Conservation (phyloP, 805 yeast genomes). For the Metschnikowia sp. region DNA sequence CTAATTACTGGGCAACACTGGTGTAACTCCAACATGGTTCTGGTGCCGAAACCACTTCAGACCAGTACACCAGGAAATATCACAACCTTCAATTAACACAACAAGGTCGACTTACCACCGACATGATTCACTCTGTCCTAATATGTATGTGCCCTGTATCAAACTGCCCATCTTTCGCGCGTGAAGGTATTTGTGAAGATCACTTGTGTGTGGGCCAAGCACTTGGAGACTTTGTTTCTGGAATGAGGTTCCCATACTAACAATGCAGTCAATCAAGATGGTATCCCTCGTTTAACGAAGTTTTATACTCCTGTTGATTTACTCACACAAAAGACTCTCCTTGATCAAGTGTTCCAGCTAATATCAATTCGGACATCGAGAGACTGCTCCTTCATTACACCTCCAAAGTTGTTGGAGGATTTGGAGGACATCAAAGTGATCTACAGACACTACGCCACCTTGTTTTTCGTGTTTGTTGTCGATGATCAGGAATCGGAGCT, state of each 20-base stretch:
- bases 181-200: too few species aligned
- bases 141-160: conserved; percentile 53
- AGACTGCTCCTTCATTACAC: conserved; percentile 86
- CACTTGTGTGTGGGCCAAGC: too few species aligned
- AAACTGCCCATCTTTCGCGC: too few species aligned
- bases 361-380: conserved; percentile 66
- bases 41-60: too few species aligned
- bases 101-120: not conserved
- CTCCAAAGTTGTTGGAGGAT: conserved; percentile 75
- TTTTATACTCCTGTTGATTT: conserved; percentile 91
- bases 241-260: conserved; percentile 16
- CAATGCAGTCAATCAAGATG: conserved; percentile 74
- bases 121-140: conserved; percentile 82
- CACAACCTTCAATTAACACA: too few species aligned
- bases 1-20: too few species aligned
- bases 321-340: conserved; percentile 71
- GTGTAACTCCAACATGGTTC: too few species aligned
- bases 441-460: conserved; percentile 90
- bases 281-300: conserved; percentile 83
- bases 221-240: not conserved
- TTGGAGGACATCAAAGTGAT: conserved; percentile 80
- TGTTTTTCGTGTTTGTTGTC: conserved; percentile 93
- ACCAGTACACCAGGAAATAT: too few species aligned
- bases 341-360: conserved; percentile 78
- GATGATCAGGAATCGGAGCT: conserved; percentile 95